phyloP scores from a whole-genome alignment of 1,139 yeast genomes.

The Geotrichum histeridarum region DNA sequence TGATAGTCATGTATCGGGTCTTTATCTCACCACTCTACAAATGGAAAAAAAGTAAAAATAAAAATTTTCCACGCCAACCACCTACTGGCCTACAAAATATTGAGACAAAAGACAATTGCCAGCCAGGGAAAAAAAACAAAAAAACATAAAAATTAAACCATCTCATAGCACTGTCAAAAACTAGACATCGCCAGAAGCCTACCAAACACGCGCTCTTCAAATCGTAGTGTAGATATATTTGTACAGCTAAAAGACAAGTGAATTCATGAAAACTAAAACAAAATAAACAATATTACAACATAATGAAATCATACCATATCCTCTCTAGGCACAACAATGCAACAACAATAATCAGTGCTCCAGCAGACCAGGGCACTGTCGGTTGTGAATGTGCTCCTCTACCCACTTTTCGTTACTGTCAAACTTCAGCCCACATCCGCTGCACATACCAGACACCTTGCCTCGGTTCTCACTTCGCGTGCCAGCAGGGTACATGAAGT shows the following conservation, averaged over 20 bases:
- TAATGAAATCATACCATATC: not conserved
- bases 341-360: not conserved
- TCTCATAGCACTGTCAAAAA: not conserved
- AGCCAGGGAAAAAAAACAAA: not conserved
- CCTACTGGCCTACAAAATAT: not conserved
- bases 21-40: not conserved
- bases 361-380: constrained; percentile 50
- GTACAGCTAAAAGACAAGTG: not conserved
- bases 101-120: too few species aligned
- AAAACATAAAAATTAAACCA: not conserved
- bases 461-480: constrained; percentile 68
- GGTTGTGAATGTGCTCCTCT: constrained; percentile 80
- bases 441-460: constrained; percentile 70
- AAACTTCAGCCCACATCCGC: constrained; percentile 72
- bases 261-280: too few species aligned
- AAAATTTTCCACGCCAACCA: not conserved
- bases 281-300: too few species aligned
- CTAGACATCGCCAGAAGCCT: too few species aligned
- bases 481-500: constrained; percentile 83
- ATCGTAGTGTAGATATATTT: too few species aligned
- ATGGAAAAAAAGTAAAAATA: too few species aligned
- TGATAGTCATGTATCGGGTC: too few species aligned
- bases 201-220: too few species aligned
- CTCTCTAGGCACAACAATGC: not conserved
- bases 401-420: constrained; percentile 82